Base-by-base conservation (phyloP, 805 yeast species). In the Wickerhamomyces hampshirensis region DNA sequence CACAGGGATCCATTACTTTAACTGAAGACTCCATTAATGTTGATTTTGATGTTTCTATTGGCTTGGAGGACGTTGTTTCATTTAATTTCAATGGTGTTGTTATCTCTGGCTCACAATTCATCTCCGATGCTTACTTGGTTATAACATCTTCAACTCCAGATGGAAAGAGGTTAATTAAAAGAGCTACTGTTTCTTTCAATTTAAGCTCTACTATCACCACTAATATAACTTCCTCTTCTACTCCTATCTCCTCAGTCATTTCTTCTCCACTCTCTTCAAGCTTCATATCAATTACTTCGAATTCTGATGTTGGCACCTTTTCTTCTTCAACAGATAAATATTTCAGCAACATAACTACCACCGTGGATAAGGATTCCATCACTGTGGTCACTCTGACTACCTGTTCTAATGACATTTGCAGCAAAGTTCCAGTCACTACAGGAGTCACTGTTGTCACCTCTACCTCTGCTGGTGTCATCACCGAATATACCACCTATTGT, bases 151-250 rank as follows among this genome's bases (percentile, higher is more conserved):
- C n/a, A n/a, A 28, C 24, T 21, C 23, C 37, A 17, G 31, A 28
- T 10, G 32, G 18, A 5, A 12, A 18, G 9, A 26, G 21, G n/a
- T 14, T 39, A 4, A 23, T 17, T 10, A 40, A 40, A 34, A 36
- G 41, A 19, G 33, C 30, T 18, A 23, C 14, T 6, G 7, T 17
- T 6, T 16, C 31, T 16, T 40, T 29, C 24, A 28, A 33, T 12
- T 21, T 40, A n/a, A 29, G 26, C 16, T 23, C 19, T 19, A 40
- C 43, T 10, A 30, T 40, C 31, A 32, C 34, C 8, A 31, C 17
- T 15, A 33, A 23, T 14, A 30, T 33, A 15, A 11, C 15, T 0
- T 12, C 28, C 16, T 31, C 43, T 11, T 14, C 34, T 11, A 14
- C 26, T 11, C 15, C 33, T 8, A 14, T 30, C 12, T 5, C 35